Evolutionary conservation across 352 stramenopile genomes (phyloP), one percentile per base, ranked within the genome.

Genomic region (Globisporangium abappressorium): DNA sequence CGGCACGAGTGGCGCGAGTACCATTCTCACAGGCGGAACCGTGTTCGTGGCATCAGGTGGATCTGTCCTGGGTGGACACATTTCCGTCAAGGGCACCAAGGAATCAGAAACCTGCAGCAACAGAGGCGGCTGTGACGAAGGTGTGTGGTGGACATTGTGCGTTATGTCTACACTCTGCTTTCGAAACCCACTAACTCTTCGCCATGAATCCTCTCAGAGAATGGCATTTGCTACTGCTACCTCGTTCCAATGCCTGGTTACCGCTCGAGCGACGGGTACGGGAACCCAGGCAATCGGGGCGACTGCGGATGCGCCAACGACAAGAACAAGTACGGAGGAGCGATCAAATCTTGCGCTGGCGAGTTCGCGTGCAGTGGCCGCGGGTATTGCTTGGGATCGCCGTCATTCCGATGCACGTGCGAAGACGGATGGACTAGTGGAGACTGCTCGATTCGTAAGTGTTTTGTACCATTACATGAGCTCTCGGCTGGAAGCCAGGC

Each of bases 241-340:
- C 36, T 79, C 4, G 70, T 75, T 22, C 84, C 84, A n/a, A 91
- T 93, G 85, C 83, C 85, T 0, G 88, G 86, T 0, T 97, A 85
- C 73, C 77, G 89, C 15, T 91, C 87, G 4, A 95, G 86, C 34
- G 84, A 93, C 58, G 89, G 89, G 15, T 97, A 96, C 65, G 94
- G 93, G 24, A 96, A 90, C 47, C 75, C 74, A 11, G 94, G 94
- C 3, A 79, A 76, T 38, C 81, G 90, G n/a, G 95, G 91, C 14
- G 95, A 99, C 74, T 98, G 96, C 59, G 96, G 95, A 7, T 91
- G 90, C 63, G 86, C 85, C 15, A 89, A 93, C 62, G 83, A 89
- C 57, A 82, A 89, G 30, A 96, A 91, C 51, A 75, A 89, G 43
- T 93, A 92, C 60, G 82, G 82, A 9, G 84, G 85, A 1, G 18